A percentile compares a stretch with the other conserved stretches of the same genome.
phyloP scores from a whole-genome alignment of 2,329 filamentous ascomycete genomes.

The Fusarium foetens region DNA sequence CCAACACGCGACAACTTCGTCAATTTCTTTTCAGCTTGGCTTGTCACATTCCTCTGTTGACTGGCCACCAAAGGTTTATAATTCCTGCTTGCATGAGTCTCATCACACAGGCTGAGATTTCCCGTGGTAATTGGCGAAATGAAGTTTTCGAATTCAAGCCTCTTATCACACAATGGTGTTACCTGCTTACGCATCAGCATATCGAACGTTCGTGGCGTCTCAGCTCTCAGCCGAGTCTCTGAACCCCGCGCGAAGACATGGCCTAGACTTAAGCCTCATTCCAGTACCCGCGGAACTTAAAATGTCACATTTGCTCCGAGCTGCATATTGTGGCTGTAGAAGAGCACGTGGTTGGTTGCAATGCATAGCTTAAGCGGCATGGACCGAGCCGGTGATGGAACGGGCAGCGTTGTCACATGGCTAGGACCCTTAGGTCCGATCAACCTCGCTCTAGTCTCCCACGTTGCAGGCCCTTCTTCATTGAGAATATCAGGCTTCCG shows the following conservation, averaged over 20 bases:
- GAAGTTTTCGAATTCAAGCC: neutral
- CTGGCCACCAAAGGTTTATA: neutral
- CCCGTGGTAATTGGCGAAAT: neutral
- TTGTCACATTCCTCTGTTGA: neutral
- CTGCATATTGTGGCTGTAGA: neutral
- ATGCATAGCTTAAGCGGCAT: neutral
- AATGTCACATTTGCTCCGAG: neutral
- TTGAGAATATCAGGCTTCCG: neutral
- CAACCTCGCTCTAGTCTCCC: neutral
- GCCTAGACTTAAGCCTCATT: neutral
- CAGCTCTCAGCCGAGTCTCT: neutral
- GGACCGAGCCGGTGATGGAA: neutral
- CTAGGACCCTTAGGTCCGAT: neutral
- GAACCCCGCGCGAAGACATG: neutral
- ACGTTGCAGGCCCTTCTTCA: no score
- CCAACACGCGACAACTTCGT: neutral
- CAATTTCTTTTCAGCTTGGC: neutral
- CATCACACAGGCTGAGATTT: neutral
- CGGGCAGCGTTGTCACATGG: neutral
- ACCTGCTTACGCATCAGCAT: neutral
- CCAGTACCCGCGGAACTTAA: neutral
- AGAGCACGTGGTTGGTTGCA: neutral
- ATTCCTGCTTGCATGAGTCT: neutral
- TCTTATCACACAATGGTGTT: neutral
- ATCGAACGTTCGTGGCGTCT: neutral